These are phyloP conservation scores for Pythium myriotylum DNA, from an alignment of 352 stramenopile genomes.

Conservation along the genomic window DNA sequence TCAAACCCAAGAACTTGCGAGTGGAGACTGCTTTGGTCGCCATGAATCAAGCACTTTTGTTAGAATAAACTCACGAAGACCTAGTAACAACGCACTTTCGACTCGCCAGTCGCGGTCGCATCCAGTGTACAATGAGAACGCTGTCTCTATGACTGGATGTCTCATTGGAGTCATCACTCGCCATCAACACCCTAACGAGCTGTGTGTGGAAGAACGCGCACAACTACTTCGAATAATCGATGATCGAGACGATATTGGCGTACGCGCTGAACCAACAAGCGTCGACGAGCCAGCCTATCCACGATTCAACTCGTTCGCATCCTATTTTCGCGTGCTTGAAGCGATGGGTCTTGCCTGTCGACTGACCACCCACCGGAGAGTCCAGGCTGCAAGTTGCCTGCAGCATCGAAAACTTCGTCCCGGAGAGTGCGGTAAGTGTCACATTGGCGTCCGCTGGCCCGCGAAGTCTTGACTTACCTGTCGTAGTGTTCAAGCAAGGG, in stretches of 20 bases:
- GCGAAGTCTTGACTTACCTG: too few relatives aligned
- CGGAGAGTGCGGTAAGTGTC: conserved; percentile 7
- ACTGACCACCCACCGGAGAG: conserved; percentile 27
- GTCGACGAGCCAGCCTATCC: neutral
- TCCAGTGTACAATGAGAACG: conserved; percentile 30
- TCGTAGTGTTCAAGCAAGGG: conserved; percentile 43
- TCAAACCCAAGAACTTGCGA: conserved; percentile 25
- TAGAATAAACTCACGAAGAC: neutral
- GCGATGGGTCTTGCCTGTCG: conserved; percentile 28
- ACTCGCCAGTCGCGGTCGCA: conserved; percentile 6
- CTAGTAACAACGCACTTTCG: neutral
- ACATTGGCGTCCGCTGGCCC: neutral
- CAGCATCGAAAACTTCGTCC: conserved; percentile 28
- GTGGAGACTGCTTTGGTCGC: conserved; percentile 31
- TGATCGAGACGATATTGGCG: conserved; percentile 22
- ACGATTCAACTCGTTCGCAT: conserved; percentile 26
- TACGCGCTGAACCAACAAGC: neutral
- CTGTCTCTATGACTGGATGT: conserved; percentile 44
- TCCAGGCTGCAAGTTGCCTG: conserved; percentile 28
- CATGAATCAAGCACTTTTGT: conserved; percentile 6
- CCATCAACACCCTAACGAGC: conserved; percentile 2
- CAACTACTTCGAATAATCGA: conserved; percentile 30
- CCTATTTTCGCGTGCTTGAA: conserved; percentile 34
- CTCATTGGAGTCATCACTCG: conserved; percentile 36
- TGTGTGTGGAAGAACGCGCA: conserved; percentile 22